Percentiles rank a stretch among this genome's conserved stretches.
These are phyloP conservation scores for Gnomoniopsis sp. DNA, from an alignment of 2,329 filamentous ascomycete species.

Conservation along the genomic window DNA sequence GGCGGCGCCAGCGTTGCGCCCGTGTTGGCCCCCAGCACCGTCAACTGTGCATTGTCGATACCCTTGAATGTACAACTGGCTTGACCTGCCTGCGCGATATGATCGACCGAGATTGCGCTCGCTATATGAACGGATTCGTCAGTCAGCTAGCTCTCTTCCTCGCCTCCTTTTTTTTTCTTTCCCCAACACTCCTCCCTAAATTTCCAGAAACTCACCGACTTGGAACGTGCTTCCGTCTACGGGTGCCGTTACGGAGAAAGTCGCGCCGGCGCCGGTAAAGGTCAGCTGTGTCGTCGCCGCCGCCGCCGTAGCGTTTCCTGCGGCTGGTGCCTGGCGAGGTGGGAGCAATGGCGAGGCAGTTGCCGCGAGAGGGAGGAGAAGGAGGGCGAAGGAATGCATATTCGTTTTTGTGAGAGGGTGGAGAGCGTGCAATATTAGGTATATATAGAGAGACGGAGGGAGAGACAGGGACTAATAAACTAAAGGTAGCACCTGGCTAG, in stretches of 20 bases:
- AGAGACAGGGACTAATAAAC: background rate
- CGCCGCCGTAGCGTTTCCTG: background rate
- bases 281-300: conserved; percentile 10
- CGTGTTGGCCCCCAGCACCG: background rate
- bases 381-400: background rate
- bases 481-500: background rate
- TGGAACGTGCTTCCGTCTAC: conserved; percentile 7
- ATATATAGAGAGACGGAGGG: no score
- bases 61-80: conserved; percentile 7
- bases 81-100: conserved; percentile 8
- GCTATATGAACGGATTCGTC: background rate
- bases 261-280: conserved; percentile 10
- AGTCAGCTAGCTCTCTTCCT: background rate
- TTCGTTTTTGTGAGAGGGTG: background rate
- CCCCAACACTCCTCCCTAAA: no score
- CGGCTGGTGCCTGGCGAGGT: background rate
- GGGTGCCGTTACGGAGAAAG: conserved; percentile 6
- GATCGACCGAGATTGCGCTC: conserved; percentile 11
- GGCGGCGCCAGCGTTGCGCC: conserved; percentile 14
- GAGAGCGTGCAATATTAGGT: background rate
- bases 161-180: background rate
- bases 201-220: background rate
- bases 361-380: background rate
- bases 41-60: conserved; percentile 5
- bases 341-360: conserved; percentile 3